Conservation (phyloP, 495 filamentous ascomycete genomes). For the Achaetomiella virescens region DNA sequence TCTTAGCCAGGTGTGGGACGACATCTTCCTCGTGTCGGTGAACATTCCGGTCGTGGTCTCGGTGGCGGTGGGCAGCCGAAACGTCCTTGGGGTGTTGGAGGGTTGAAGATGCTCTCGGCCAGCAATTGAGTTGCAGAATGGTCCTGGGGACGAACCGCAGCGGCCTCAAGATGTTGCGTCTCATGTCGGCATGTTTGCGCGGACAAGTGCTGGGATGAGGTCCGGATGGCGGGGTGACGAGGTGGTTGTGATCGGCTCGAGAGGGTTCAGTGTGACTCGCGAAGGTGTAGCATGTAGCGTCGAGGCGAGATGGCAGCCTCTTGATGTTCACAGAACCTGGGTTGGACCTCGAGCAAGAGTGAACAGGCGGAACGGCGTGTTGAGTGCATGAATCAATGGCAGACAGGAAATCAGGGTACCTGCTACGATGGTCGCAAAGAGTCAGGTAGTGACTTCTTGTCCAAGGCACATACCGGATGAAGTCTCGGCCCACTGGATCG, state of each 20-base stretch:
- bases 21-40: constrained; percentile 50
- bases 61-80: constrained; percentile 5
- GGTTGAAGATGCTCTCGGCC: constrained; percentile 10
- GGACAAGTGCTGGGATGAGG: not conserved
- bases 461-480: not conserved
- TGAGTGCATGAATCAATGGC: not conserved
- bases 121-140: constrained; percentile 11
- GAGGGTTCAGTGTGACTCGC: no score
- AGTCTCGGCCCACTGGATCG: not conserved
- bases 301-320: no score
- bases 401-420: no score
- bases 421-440: not conserved
- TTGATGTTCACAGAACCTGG: no score
- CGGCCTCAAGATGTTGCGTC: constrained; percentile 26
- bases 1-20: constrained; percentile 68
- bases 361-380: no score
- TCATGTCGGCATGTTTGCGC: constrained; percentile 44
- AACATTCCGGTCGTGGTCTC: constrained; percentile 1
- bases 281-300: no score
- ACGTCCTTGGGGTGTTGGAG: constrained; percentile 8
- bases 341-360: not conserved
- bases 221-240: not conserved
- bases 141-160: constrained; percentile 34
- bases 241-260: not conserved
- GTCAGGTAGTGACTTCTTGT: not conserved